Percentiles rank a stretch among this genome's conserved stretches.
phyloP scores from a whole-genome alignment of 306 rosid genomes.

The Pyrus pyrifolia region DNA sequence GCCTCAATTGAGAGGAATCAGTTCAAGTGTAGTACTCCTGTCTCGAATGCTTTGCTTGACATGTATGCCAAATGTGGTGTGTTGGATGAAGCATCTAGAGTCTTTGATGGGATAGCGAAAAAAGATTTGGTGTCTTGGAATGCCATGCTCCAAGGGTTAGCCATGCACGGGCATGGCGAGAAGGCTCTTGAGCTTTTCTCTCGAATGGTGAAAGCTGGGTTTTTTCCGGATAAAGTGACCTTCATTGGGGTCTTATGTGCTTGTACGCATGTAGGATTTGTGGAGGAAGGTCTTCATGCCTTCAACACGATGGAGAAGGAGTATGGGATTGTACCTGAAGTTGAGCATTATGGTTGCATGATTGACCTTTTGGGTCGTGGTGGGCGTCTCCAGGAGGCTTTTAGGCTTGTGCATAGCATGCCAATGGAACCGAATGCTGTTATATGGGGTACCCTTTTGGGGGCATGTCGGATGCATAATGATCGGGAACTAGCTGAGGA shows the following conservation, averaged over 20 bases:
- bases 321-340: conserved; percentile 49
- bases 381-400: conserved; percentile 74
- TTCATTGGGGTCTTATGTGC: conserved; percentile 73
- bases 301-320: conserved; percentile 64
- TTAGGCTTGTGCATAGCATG: conserved; percentile 57
- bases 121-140: conserved; percentile 81
- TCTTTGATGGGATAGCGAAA: conserved; percentile 37
- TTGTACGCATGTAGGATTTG: conserved; percentile 70
- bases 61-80: conserved; percentile 83
- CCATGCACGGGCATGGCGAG: conserved; percentile 67
- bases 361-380: conserved; percentile 79
- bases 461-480: conserved; percentile 78
- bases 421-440: conserved; percentile 66
- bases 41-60: conserved; percentile 68
- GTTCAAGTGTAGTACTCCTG: conserved; percentile 48
- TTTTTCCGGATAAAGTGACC: conserved; percentile 60
- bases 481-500: conserved; percentile 54
- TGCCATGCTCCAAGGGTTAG: conserved; percentile 74
- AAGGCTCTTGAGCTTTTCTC: conserved; percentile 64
- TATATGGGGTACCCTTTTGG: conserved; percentile 70
- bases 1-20: conserved; percentile 38
- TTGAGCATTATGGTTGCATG: conserved; percentile 85
- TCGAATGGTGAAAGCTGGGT: conserved; percentile 54
- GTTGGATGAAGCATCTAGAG: conserved; percentile 43
- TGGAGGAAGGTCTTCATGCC: conserved; percentile 52